A percentile compares a stretch with the other conserved stretches of the same genome.
Conservation (phyloP, 2,329 filamentous ascomycete genomes). For the Trichoderma atrobrunneum region DNA sequence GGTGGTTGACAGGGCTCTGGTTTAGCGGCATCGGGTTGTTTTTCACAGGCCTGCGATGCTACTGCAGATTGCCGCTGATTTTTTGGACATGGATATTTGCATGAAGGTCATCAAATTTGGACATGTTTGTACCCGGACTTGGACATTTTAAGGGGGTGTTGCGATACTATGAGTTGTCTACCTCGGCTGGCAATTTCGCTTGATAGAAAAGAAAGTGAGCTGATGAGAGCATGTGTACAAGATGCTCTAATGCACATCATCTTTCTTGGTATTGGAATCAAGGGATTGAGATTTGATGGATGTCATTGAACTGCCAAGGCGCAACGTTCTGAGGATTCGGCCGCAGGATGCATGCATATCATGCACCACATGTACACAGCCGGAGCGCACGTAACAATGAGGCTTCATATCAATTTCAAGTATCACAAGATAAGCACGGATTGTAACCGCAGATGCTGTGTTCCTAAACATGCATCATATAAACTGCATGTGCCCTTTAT, state of each 20-base stretch:
- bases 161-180: background rate
- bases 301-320: background rate
- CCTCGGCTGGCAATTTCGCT: background rate
- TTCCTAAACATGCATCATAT: background rate
- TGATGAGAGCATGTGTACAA: background rate
- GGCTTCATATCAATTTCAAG: background rate
- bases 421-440: background rate
- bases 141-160: background rate
- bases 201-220: background rate
- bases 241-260: background rate
- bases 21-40: background rate
- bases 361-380: background rate
- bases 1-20: background rate
- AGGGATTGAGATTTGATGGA: background rate
- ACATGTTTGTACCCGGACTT: background rate
- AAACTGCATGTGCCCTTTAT: background rate
- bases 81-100: background rate
- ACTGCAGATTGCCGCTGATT: background rate
- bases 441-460: background rate
- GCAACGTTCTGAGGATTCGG: background rate
- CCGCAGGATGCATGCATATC: background rate
- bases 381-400: background rate
- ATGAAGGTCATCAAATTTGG: background rate
- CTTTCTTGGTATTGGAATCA: background rate
- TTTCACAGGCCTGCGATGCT: background rate